Evolutionary conservation across 1,284 basidiomycete genomes (phyloP).

Genomic region (Porodaedalea pini): DNA sequence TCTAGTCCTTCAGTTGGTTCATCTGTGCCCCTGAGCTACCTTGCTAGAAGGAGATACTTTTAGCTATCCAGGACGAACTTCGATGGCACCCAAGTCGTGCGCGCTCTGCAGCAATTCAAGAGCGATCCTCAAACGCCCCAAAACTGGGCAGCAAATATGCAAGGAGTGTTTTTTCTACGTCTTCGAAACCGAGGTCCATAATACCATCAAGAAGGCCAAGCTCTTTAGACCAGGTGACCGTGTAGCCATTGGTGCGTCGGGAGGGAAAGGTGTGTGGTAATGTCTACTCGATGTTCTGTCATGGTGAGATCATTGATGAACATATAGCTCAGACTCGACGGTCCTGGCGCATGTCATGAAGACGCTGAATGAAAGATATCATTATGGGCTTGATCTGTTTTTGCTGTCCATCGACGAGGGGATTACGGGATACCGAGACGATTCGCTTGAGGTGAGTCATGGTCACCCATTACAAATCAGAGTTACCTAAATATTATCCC

Average conservation of each 20-base stretch:
- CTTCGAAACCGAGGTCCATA: slow-evolving; percentile 98
- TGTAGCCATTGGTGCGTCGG: slow-evolving; percentile 97
- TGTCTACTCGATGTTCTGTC: not conserved
- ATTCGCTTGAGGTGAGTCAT: slow-evolving; percentile 81
- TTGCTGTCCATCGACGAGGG: slow-evolving; percentile 98
- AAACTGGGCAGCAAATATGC: slow-evolving; percentile 97
- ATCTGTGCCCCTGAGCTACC: too few relatives aligned
- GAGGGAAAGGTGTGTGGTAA: slow-evolving; percentile 79
- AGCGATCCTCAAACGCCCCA: slow-evolving; percentile 91
- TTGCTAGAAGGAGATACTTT: not conserved
- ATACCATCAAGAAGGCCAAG: slow-evolving; percentile 80
- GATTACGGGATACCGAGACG: slow-evolving; percentile 97
- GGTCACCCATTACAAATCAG: not conserved
- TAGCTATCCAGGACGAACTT: not conserved
- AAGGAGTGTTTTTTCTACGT: slow-evolving; percentile 94
- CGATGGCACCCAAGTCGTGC: slow-evolving; percentile 69
- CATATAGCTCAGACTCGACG: slow-evolving; percentile 75
- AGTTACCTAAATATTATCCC: slow-evolving; percentile 12
- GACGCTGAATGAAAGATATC: slow-evolving; percentile 88
- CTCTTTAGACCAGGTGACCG: slow-evolving; percentile 91
- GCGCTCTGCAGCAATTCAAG: slow-evolving; percentile 72
- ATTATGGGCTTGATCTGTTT: slow-evolving; percentile 90
- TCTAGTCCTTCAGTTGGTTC: too few relatives aligned
- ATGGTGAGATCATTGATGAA: not conserved
- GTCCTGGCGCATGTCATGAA: slow-evolving; percentile 98